These are phyloP conservation scores for Nothopassalora personata DNA, from an alignment of 2,329 filamentous ascomycete genomes.

Conservation along the genomic window DNA sequence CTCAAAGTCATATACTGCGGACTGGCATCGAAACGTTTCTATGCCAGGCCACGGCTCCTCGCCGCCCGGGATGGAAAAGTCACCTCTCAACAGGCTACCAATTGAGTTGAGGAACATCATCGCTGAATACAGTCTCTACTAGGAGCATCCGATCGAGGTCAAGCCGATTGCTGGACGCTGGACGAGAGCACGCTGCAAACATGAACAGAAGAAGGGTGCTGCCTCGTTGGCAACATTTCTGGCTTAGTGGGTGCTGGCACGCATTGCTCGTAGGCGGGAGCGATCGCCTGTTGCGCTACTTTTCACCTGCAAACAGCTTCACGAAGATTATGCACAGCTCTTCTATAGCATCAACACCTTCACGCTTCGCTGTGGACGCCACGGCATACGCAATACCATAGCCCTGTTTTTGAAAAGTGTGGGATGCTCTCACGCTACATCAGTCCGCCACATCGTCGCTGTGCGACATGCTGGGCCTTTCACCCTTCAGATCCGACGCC, in stretches of 20 bases:
- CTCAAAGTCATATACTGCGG: neutral
- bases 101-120: neutral
- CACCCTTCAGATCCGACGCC: neutral
- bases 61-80: neutral
- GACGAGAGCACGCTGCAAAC: neutral
- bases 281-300: neutral
- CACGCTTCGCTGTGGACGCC: neutral
- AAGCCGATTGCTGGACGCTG: neutral
- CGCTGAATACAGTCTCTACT: neutral
- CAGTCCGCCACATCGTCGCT: neutral
- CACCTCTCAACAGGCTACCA: neutral
- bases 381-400: neutral
- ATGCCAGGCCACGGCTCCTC: neutral
- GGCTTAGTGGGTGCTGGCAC: neutral
- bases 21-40: neutral
- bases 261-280: neutral
- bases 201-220: neutral
- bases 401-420: neutral
- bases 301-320: neutral
- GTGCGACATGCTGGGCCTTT: neutral
- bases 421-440: neutral
- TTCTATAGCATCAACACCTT: neutral
- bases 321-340: neutral
- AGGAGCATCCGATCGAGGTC: neutral
- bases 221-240: neutral